phyloP scores from a whole-genome alignment of 495 filamentous ascomycete species.

The Oidiodendron maius region DNA sequence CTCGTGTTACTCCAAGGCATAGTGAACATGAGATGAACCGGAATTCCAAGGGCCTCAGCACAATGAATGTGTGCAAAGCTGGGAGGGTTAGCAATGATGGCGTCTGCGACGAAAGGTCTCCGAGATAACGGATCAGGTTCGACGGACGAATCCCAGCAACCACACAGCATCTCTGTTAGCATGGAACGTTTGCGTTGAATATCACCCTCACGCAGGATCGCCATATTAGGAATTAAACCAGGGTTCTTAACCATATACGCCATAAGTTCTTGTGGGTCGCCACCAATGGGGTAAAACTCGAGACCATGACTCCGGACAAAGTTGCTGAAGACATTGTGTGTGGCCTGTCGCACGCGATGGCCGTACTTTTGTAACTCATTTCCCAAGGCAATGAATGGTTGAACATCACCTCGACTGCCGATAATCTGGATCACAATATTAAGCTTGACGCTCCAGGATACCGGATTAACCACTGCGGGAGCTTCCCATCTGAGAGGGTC shows the following conservation, averaged over 20 bases:
- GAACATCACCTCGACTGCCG: conserved; percentile 69
- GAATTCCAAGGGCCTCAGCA: conserved; percentile 58
- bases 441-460: too few species aligned
- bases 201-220: conserved; percentile 53
- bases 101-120: conserved; percentile 66
- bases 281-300: conserved; percentile 76
- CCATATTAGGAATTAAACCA: conserved; percentile 69
- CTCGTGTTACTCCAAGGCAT: conserved; percentile 64
- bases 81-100: conserved; percentile 67
- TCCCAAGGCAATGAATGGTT: conserved; percentile 69
- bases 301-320: conserved; percentile 62
- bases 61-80: conserved; percentile 41
- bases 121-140: conserved; percentile 27
- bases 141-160: conserved; percentile 47
- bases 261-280: conserved; percentile 76
- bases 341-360: conserved; percentile 71
- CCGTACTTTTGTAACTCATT: conserved; percentile 53
- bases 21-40: conserved; percentile 61
- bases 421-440: conserved; percentile 79
- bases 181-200: conserved; percentile 64
- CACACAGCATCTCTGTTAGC: conserved; percentile 71
- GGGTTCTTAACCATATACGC: conserved; percentile 84
- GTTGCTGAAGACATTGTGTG: conserved; percentile 64
- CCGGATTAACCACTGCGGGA: too few species aligned
- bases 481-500: too few species aligned